A percentile compares a stretch with the other conserved stretches of the same genome.
phyloP scores from a whole-genome alignment of 805 yeast genomes.

The Kuraishia borneana region DNA sequence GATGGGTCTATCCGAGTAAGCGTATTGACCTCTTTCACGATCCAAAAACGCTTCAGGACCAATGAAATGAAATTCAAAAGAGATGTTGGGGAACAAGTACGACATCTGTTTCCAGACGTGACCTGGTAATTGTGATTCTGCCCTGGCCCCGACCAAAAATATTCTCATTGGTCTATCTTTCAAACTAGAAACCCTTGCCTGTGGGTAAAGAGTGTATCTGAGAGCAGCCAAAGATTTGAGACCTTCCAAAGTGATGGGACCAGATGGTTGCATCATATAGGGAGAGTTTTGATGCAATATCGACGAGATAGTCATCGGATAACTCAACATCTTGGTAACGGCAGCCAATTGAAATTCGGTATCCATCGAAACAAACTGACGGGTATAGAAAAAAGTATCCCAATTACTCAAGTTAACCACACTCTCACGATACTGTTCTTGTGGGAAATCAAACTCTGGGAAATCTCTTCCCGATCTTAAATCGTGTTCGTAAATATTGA shows the following conservation, averaged over 20 bases:
- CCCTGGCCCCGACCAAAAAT: conserved; percentile 83
- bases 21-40: conserved; percentile 51
- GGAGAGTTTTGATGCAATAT: conserved; percentile 80
- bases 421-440: conserved; percentile 62
- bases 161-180: conserved; percentile 85
- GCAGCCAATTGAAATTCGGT: conserved; percentile 94
- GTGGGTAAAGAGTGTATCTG: conserved; percentile 80
- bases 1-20: conserved; percentile 51
- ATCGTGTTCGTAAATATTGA: conserved; percentile 90
- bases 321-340: conserved; percentile 86
- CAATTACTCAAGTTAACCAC: conserved; percentile 70
- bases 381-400: conserved; percentile 89
- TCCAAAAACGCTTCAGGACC: conserved; percentile 90
- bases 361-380: conserved; percentile 92
- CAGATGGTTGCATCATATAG: conserved; percentile 68
- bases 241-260: conserved; percentile 87
- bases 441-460: conserved; percentile 93
- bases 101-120: conserved; percentile 94
- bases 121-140: conserved; percentile 88
- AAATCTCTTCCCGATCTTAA: conserved; percentile 87
- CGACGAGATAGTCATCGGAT: conserved; percentile 84
- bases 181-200: conserved; percentile 42
- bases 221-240: conserved; percentile 88
- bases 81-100: conserved; percentile 70
- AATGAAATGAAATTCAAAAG: conserved; percentile 80